Conservation (phyloP, 179 eudicot genomes). For the Beta lomatogona region DNA sequence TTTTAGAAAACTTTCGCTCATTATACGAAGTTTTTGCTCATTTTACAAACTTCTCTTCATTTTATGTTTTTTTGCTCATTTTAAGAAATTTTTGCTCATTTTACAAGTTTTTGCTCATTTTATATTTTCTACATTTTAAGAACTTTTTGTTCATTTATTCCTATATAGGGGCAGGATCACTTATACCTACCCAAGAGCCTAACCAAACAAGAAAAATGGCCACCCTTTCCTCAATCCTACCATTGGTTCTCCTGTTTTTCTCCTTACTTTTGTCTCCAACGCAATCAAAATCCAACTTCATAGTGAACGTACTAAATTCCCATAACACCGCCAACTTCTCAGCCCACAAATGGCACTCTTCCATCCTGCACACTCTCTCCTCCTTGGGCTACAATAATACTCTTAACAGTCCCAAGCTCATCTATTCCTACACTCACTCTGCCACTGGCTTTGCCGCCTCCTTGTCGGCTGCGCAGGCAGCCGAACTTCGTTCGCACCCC, state of each 20-base stretch:
- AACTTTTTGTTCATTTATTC: too few species aligned
- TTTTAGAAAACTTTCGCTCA: too few species aligned
- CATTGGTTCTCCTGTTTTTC: not conserved
- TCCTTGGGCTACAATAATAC: slow-evolving; percentile 23
- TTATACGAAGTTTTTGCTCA: too few species aligned
- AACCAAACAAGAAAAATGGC: not conserved
- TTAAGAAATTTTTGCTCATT: too few species aligned
- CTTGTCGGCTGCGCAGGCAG: slow-evolving; percentile 52
- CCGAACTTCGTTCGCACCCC: slow-evolving; percentile 44
- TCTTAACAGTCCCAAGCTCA: slow-evolving; percentile 25
- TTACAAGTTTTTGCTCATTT: too few species aligned
- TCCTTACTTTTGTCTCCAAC: slow-evolving; percentile 1
- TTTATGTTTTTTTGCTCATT: too few species aligned
- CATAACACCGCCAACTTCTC: slow-evolving; percentile 42
- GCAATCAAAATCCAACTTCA: slow-evolving; percentile 43
- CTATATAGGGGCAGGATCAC: too few species aligned
- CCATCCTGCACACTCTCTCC: slow-evolving; percentile 53
- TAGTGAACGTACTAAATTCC: slow-evolving; percentile 62
- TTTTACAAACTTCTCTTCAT: too few species aligned
- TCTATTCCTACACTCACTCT: slow-evolving; percentile 70
- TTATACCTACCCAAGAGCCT: too few species aligned
- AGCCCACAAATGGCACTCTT: slow-evolving; percentile 55
- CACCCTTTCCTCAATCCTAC: not conserved
- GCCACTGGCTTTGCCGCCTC: slow-evolving; percentile 70
- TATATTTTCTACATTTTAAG: too few species aligned